Conservation (phyloP, 768 basidiomycete species). For the Termitomyces eurrhizus region DNA sequence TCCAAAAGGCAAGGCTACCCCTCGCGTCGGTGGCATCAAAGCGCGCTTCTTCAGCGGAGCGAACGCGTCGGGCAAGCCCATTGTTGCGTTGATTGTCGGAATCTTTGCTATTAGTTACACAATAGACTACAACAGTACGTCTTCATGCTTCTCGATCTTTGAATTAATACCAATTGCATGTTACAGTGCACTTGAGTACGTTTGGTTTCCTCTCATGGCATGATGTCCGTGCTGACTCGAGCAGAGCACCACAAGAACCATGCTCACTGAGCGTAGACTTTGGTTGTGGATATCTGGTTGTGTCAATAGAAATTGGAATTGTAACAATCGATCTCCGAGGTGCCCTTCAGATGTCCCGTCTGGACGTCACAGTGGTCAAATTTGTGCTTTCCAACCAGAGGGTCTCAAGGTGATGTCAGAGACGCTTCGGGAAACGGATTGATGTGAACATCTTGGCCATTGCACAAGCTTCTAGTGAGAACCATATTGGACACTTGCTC, state of each 20-base stretch:
- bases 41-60: conserved; percentile 80
- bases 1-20: conserved; percentile 79
- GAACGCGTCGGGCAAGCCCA: conserved; percentile 75
- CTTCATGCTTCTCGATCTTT: conserved; percentile 11
- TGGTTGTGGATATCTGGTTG: conserved; percentile 8
- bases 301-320: conserved; percentile 13
- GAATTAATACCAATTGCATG: conserved; percentile 5
- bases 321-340: neutral
- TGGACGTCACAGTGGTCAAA: neutral
- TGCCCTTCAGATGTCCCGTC: neutral
- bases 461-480: neutral
- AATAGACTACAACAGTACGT: conserved; percentile 87
- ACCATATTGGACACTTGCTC: no score
- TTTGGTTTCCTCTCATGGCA: conserved; percentile 11
- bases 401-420: neutral
- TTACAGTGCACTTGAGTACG: conserved; percentile 81
- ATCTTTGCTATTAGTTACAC: conserved; percentile 81
- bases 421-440: neutral
- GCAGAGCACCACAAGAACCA: conserved; percentile 91
- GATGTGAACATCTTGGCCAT: neutral
- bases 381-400: neutral
- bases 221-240: conserved; percentile 19
- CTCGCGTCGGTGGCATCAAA: conserved; percentile 65
- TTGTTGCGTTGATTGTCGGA: conserved; percentile 58
- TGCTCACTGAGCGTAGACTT: conserved; percentile 50